Conservation (phyloP, 1,284 basidiomycete species). For the Erythrobasidium hasegawianum region DNA sequence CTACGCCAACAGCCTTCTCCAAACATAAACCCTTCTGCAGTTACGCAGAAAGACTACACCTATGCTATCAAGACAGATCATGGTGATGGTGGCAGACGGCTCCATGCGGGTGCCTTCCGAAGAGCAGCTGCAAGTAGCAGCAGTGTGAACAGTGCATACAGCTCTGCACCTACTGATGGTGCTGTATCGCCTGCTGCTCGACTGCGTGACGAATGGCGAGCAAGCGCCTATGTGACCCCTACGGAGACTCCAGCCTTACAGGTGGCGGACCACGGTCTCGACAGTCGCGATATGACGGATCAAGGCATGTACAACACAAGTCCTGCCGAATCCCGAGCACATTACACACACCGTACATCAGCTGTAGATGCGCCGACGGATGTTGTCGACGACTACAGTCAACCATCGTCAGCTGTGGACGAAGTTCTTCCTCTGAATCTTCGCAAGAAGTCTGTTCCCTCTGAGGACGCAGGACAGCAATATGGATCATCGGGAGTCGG, state of each 20-base stretch:
- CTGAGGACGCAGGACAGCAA: background rate
- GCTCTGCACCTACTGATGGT: constrained; percentile 2
- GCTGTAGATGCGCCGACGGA: constrained; percentile 32
- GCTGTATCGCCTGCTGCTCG: constrained; percentile 17
- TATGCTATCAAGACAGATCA: constrained; percentile 30
- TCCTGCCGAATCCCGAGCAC: background rate
- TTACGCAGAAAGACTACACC: constrained; percentile 17
- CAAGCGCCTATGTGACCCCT: background rate
- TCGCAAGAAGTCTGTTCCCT: constrained; percentile 19
- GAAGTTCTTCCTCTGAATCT: constrained; percentile 25
- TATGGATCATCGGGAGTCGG: background rate
- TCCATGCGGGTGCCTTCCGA: constrained; percentile 27
- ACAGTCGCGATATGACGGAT: background rate
- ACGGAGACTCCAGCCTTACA: background rate
- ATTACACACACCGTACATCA: constrained; percentile 28
- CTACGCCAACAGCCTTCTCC: constrained; percentile 17
- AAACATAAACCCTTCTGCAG: background rate
- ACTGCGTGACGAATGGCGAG: constrained; percentile 26
- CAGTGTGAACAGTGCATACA: constrained; percentile 3
- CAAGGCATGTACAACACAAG: constrained; percentile 25
- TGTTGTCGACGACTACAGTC: constrained; percentile 24
- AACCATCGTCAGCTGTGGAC: constrained; percentile 3
- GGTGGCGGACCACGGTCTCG: background rate
- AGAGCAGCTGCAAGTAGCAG: constrained; percentile 12
- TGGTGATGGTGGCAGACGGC: constrained; percentile 18